Base-by-base conservation (phyloP, 2,329 filamentous ascomycete genomes). In the Penicillium sp. region DNA sequence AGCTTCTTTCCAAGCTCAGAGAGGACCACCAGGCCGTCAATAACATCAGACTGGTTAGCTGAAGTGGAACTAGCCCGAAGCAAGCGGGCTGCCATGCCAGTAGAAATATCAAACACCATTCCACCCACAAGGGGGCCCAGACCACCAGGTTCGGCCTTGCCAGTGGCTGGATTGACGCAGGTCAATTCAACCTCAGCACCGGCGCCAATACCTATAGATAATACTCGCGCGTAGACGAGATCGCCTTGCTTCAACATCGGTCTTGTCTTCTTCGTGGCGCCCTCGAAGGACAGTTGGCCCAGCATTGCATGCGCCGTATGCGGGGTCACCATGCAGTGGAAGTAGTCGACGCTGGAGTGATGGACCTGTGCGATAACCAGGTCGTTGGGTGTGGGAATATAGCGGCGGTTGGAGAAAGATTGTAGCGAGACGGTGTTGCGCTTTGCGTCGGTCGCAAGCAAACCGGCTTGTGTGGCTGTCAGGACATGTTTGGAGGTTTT, bases 121-220 rank as follows among this genome's bases (percentile, higher is more conserved):
- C 93, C 93, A 7, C 86, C 89, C 3, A 78, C 83, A 44, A 98
- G 72, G 6, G 88, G 88, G 0, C 93, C 93, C 13, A 97, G 76
- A 0, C 92, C 92, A 41, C 95, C 92, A 0, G 86, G 80, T 61
- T 96, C 91, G 1, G 87, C 80, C 64, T 95, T 95, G 24, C 92
- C 92, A 0, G 91, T 96, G 1, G 86, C 80, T 0, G 88, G 79
- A 55, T 90, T 89, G 39, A 95, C 86, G 68, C 93, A 97, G 63
- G 95, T 89, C 39, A 98, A 76, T 72, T 97, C 93, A 1, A 89
- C 81, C 64, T 96, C 89, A 74, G 91, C 89, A 69, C 91, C 87
- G 56, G 86, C 84, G 64, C 89, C 86, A 24, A 89, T 83, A 63
- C 89, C 86, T 15, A 88, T 86, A 35, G 86, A 81, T 25, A 81